These are phyloP conservation scores for Terana coerulea DNA, from an alignment of 768 basidiomycete species.

Conservation along the genomic window DNA sequence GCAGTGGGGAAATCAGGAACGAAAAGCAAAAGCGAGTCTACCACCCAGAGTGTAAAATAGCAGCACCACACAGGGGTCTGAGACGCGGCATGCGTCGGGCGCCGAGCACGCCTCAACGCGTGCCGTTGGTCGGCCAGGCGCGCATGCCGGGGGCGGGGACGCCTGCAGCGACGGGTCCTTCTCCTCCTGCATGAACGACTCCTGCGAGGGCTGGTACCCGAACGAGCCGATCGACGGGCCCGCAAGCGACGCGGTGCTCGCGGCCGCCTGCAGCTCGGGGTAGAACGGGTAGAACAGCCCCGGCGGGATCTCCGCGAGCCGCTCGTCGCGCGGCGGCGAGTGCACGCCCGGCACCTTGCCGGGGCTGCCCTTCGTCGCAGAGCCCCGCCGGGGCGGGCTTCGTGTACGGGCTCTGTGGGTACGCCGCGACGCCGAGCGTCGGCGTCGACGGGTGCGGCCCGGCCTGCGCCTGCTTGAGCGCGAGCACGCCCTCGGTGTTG, in stretches of 20 bases:
- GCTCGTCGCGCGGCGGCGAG: constrained; percentile 17
- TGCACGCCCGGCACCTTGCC: constrained; percentile 7
- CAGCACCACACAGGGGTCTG: neutral
- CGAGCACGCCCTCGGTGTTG: constrained; percentile 28
- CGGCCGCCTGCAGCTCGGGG: constrained; percentile 42
- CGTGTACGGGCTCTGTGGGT: constrained; percentile 29
- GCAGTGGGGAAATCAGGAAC: neutral
- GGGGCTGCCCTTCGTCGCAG: constrained; percentile 11
- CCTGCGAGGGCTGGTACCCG: constrained; percentile 52
- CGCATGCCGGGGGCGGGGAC: constrained; percentile 20
- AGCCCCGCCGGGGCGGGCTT: constrained; percentile 16
- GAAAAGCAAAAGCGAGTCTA: no score
- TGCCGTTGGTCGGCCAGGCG: constrained; percentile 35
- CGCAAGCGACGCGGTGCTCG: constrained; percentile 27
- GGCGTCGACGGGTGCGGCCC: constrained; percentile 25
- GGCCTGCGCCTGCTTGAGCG: constrained; percentile 9
- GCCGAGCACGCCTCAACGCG: neutral
- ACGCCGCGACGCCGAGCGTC: constrained; percentile 31
- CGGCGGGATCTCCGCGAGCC: constrained; percentile 63
- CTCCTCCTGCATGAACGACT: constrained; percentile 70
- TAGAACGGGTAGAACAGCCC: constrained; percentile 78
- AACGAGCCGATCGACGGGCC: constrained; percentile 52
- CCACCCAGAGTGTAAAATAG: no score
- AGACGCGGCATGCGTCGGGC: no score
- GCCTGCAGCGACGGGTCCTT: constrained; percentile 33